Evolutionary conservation across 148 eudicot species (phyloP), one percentile per base, ranked within the genome.

Genomic region (Nepenthes mirabilis): DNA sequence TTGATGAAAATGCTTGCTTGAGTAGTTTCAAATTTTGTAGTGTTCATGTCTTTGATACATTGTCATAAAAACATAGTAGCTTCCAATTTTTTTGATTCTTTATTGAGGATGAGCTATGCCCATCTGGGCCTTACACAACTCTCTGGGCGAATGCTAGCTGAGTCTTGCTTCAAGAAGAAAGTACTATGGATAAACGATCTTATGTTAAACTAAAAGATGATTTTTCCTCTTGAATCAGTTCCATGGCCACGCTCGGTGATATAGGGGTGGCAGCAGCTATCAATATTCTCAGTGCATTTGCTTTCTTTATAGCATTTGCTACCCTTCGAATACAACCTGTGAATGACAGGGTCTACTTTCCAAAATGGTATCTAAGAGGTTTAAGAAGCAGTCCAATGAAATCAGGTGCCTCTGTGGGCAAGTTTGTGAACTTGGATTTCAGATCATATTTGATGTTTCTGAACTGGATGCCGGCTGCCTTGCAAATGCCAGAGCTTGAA

Each of bases 281-380:
- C 47, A 84, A 84, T 65, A 81, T 84, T 43, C 69, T 79, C 43
- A 74, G 66, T 52, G 90, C 90, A 59, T 67, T 81, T 60, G 72
- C 75, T 11, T 84, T 84, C 71, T 75, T 84, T 47, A 43, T 84
- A 47, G 90, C 82, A 68, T 84, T 84, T 72, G 83, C 84, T 1
- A 37, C 81, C 43, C 78, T 84, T 54, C 79, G 90, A 12, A 67
- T 81, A 51, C 90, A 84, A 64, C 90, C 90, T 13, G 45, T 84
- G 45, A 84, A 84, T 35, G 90, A 84, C 56, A 74, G 86, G 55
- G 83, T 84, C 35, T 84, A 81, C 60, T 84, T 81, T 52, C 86
- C 86, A 6, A 84, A 84, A 74, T 84, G 90, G 90, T 84, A 84
- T 47, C 55, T 84, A 55, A 84, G 78, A 59, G 90, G 90, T 63